Percentiles rank a stretch among this genome's conserved stretches.
These are phyloP conservation scores for Aspergillus carlsbadensis DNA, from an alignment of 495 filamentous ascomycete genomes.

Conservation along the genomic window DNA sequence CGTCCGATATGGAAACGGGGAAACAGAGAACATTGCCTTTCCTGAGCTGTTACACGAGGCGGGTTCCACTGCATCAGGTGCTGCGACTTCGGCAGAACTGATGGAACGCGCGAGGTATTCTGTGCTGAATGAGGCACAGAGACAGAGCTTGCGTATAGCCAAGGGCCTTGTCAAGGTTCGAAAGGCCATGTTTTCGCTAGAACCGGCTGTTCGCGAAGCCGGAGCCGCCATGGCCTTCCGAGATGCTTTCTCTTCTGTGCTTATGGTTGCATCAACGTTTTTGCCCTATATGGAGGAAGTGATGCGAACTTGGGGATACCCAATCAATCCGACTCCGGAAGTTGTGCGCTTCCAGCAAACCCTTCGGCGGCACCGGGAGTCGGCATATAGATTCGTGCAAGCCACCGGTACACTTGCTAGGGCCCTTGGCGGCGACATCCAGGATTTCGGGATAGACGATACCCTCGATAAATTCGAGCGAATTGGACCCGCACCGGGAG, in stretches of 20 bases:
- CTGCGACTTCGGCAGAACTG: slow-evolving; percentile 15
- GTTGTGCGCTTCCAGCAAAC: slow-evolving; percentile 55
- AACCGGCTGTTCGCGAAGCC: slow-evolving; percentile 32
- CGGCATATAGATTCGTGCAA: slow-evolving; percentile 64
- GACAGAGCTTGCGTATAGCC: slow-evolving; percentile 53
- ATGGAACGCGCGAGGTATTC: slow-evolving; percentile 43
- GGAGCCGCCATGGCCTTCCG: slow-evolving; percentile 32
- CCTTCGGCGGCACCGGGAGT: slow-evolving; percentile 56
- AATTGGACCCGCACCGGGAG: slow-evolving; percentile 49
- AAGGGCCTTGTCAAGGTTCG: slow-evolving; percentile 57
- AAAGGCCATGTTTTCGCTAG: slow-evolving; percentile 55
- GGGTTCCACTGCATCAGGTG: slow-evolving; percentile 23
- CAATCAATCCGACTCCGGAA: slow-evolving; percentile 52
- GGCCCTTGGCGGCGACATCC: slow-evolving; percentile 50
- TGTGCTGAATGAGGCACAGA: slow-evolving; percentile 50
- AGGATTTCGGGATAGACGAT: slow-evolving; percentile 29
- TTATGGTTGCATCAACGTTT: slow-evolving; percentile 48
- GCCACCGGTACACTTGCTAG: slow-evolving; percentile 61
- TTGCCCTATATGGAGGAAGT: slow-evolving; percentile 57
- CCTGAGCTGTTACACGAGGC: slow-evolving; percentile 31
- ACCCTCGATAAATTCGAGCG: slow-evolving; percentile 38
- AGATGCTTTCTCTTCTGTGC: slow-evolving; percentile 43
- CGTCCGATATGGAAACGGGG: slow-evolving; percentile 63
- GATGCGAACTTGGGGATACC: slow-evolving; percentile 58
- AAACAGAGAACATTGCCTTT: slow-evolving; percentile 55